Conservation (phyloP, 192 early-diverging fungal genomes). For the Rhizoclosmatium sp. region DNA sequence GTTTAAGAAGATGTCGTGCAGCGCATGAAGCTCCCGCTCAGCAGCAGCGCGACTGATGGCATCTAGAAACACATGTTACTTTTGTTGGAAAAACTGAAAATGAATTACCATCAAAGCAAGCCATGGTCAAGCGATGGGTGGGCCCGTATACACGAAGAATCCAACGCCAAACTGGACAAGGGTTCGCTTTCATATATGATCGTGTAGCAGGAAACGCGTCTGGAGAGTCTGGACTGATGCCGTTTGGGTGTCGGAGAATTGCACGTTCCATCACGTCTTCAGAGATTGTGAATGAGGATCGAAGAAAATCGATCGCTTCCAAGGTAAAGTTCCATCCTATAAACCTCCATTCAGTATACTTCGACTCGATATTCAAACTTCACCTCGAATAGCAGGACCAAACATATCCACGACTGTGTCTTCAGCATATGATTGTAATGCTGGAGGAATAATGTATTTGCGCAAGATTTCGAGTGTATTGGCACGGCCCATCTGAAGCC, state of each 20-base stretch:
- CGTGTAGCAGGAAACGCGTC: conserved; percentile 55
- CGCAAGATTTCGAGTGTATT: conserved; percentile 45
- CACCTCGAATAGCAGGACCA: conserved; percentile 50
- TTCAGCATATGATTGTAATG: conserved; percentile 45
- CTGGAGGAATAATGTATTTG: conserved; percentile 16
- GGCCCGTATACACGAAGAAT: conserved; percentile 55
- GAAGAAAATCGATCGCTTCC: conserved; percentile 49
- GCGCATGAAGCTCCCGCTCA: conserved; percentile 54
- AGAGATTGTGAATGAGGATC: conserved; percentile 41
- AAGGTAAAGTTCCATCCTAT: conserved; percentile 48
- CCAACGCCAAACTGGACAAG: conserved; percentile 61
- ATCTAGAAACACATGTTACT: conserved; percentile 37
- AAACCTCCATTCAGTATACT: background rate
- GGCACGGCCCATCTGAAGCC: conserved; percentile 48
- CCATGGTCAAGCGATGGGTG: conserved; percentile 54
- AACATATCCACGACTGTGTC: conserved; percentile 59
- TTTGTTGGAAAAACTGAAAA: conserved; percentile 13
- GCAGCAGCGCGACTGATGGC: conserved; percentile 58
- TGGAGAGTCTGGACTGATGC: conserved; percentile 35
- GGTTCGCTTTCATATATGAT: conserved; percentile 57
- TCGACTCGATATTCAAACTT: background rate
- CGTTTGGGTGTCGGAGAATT: conserved; percentile 44
- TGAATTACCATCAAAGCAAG: conserved; percentile 56
- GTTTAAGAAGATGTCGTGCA: conserved; percentile 55
- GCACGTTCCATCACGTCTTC: conserved; percentile 42